Evolutionary conservation across 2,329 filamentous ascomycete genomes (phyloP).

Genomic region (Alternaria burnsii): DNA sequence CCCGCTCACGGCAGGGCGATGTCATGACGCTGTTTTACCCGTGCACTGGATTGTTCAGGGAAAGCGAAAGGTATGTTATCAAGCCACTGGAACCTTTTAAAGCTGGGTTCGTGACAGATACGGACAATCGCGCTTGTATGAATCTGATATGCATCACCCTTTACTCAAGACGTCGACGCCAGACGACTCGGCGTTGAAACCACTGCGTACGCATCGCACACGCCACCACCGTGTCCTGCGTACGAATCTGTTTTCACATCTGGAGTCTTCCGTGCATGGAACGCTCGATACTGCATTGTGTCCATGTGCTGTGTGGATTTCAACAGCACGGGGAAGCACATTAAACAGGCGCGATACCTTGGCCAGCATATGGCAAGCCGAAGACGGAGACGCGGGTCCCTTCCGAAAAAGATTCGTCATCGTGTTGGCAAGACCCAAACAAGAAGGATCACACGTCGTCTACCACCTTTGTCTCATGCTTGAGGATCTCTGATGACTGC

Average conservation of each 20-base stretch:
- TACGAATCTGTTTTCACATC: neutral
- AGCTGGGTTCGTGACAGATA: slow-evolving; percentile 1
- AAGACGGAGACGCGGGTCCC: neutral
- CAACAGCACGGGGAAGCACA: neutral
- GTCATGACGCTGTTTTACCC: neutral
- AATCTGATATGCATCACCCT: slow-evolving; percentile 1
- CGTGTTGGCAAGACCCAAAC: slow-evolving; percentile 3
- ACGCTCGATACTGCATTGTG: neutral
- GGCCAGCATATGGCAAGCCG: neutral
- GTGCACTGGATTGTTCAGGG: neutral
- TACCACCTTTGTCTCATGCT: slow-evolving; percentile 3
- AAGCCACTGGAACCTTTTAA: neutral
- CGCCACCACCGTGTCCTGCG: neutral
- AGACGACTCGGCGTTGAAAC: neutral
- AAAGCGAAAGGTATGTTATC: neutral
- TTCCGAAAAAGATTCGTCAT: neutral
- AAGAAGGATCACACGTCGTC: slow-evolving; percentile 2
- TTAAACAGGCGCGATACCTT: neutral
- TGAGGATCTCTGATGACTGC: neutral
- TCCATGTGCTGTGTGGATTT: neutral
- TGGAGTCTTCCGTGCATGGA: neutral
- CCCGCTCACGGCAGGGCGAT: neutral
- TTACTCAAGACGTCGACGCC: neutral
- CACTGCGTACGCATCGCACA: neutral
- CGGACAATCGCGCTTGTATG: neutral